Evolutionary conservation across 805 yeast species (phyloP).

Genomic region (Lipomyces orientalis): DNA sequence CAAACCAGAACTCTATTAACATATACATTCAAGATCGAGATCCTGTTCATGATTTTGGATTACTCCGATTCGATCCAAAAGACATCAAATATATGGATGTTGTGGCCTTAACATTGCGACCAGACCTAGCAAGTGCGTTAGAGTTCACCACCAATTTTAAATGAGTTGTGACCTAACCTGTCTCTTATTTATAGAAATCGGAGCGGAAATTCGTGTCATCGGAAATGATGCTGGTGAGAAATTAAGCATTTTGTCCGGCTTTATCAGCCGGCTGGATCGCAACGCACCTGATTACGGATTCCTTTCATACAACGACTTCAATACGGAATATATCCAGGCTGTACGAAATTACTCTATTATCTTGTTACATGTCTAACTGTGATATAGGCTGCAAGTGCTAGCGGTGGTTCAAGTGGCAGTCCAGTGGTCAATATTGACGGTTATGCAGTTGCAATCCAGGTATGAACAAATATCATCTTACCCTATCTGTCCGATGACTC

Average conservation of each 20-base stretch:
- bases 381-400: conserved; percentile 78
- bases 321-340: conserved; percentile 36
- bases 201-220: conserved; percentile 89
- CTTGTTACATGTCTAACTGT: neutral
- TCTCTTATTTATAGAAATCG: conserved; percentile 68
- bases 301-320: conserved; percentile 71
- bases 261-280: conserved; percentile 81
- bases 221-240: conserved; percentile 98
- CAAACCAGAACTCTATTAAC: neutral
- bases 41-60: conserved; percentile 95
- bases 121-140: conserved; percentile 56
- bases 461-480: neutral
- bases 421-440: conserved; percentile 94
- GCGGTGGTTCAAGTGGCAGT: conserved; percentile 95
- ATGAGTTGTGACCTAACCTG: neutral
- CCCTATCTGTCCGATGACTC: neutral
- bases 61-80: conserved; percentile 75
- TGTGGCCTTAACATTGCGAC: conserved; percentile 68
- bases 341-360: neutral
- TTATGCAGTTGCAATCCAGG: conserved; percentile 73
- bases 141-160: neutral
- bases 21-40: conserved; percentile 67
- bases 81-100: conserved; percentile 75
- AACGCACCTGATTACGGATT: conserved; percentile 94
- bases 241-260: conserved; percentile 84